A percentile compares a stretch with the other conserved stretches of the same genome.
phyloP scores from a whole-genome alignment of 1,284 basidiomycete genomes.

The Trichosporon sp. region DNA sequence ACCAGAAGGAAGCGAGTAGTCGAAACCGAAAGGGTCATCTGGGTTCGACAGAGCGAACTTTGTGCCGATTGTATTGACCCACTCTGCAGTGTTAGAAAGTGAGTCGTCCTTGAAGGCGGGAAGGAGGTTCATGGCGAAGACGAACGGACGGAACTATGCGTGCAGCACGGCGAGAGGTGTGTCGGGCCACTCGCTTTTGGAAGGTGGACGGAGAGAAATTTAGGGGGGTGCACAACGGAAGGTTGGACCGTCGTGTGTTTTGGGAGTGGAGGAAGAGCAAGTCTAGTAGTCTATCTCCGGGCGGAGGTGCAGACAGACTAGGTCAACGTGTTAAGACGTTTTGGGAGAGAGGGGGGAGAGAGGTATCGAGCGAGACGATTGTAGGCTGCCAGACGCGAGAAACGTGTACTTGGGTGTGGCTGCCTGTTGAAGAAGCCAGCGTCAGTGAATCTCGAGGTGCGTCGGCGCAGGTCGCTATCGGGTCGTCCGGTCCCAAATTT shows the following conservation, averaged over 20 bases:
- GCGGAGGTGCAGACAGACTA: not conserved
- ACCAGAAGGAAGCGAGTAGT: conserved; percentile 2
- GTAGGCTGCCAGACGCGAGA: not conserved
- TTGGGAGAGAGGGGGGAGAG: not conserved
- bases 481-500: conserved; percentile 3
- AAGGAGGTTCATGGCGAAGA: conserved; percentile 8
- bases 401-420: not conserved
- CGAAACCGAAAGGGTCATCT: conserved; percentile 1
- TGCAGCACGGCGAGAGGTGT: not conserved
- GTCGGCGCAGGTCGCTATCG: conserved; percentile 1
- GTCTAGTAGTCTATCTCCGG: not conserved
- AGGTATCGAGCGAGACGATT: not conserved
- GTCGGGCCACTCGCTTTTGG: not conserved
- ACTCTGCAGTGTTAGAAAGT: conserved; percentile 8
- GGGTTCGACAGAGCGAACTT: conserved; percentile 10
- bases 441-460: not conserved
- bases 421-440: not conserved
- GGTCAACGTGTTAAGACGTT: not conserved
- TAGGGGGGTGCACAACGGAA: not conserved
- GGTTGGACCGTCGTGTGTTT: not conserved
- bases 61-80: conserved; percentile 6
- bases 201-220: not conserved
- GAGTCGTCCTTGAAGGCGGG: conserved; percentile 10
- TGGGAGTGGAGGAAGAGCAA: too few species aligned
- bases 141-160: not conserved